Evolutionary conservation across 1,284 basidiomycete species (phyloP).

Genomic region (Apiotrichum mycotoxinovorans): DNA sequence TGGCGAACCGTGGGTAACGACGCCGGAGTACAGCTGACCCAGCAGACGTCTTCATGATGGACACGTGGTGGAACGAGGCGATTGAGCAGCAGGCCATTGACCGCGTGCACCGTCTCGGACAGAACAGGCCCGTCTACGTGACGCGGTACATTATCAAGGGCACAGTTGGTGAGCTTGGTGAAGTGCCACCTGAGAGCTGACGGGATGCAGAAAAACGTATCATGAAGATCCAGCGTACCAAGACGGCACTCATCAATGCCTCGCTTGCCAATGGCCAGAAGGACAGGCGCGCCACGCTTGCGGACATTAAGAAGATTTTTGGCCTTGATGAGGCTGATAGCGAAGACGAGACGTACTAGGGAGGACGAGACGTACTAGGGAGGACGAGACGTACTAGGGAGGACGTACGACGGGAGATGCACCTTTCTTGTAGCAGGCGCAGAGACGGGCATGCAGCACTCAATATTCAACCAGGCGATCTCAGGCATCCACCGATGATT

Average conservation of each 20-base stretch:
- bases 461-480: no score
- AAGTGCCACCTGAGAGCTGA: neutral
- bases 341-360: slow-evolving; percentile 38
- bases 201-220: slow-evolving; percentile 69
- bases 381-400: slow-evolving; percentile 41
- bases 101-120: slow-evolving; percentile 54
- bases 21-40: slow-evolving; percentile 6
- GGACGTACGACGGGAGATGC: no score
- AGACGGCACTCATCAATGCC: slow-evolving; percentile 50
- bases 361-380: slow-evolving; percentile 40
- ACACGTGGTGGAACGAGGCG: slow-evolving; percentile 93
- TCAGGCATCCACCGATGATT: no score
- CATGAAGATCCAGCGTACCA: slow-evolving; percentile 65
- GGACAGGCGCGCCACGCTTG: slow-evolving; percentile 38
- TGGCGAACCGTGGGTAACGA: slow-evolving; percentile 36
- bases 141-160: slow-evolving; percentile 74
- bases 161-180: slow-evolving; percentile 59
- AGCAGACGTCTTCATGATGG: slow-evolving; percentile 89
- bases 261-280: slow-evolving; percentile 41
- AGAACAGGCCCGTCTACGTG: slow-evolving; percentile 65
- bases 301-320: slow-evolving; percentile 51
- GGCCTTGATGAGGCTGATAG: slow-evolving; percentile 45
- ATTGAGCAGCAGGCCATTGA: slow-evolving; percentile 75
- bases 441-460: no score
- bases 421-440: no score